A percentile compares a stretch with the other conserved stretches of the same genome.
Conservation (phyloP, 2,329 filamentous ascomycete genomes). For the Dothideomycetidae sp. region DNA sequence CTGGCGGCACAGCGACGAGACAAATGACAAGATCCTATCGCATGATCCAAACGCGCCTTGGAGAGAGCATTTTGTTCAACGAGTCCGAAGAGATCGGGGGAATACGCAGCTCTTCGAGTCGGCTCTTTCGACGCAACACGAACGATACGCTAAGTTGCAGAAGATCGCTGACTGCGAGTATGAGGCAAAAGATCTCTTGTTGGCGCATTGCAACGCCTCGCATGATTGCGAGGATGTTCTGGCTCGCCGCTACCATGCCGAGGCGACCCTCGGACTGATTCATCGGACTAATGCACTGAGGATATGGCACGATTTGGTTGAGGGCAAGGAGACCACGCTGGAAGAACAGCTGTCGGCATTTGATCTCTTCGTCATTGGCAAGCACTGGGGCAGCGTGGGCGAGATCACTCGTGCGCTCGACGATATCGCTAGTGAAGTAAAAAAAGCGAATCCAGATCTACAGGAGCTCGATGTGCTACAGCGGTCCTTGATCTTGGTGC, state of each 20-base stretch:
- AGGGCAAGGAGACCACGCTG: slow-evolving; percentile 42
- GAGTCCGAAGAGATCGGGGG: slow-evolving; percentile 22
- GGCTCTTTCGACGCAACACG: slow-evolving; percentile 56
- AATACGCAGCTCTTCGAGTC: slow-evolving; percentile 39
- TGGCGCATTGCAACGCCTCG: slow-evolving; percentile 47
- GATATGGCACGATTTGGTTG: slow-evolving; percentile 52
- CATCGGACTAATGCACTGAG: slow-evolving; percentile 67
- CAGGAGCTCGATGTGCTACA: slow-evolving; percentile 45
- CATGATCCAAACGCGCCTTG: slow-evolving; percentile 36
- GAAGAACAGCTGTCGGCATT: slow-evolving; percentile 69
- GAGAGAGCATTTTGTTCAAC: slow-evolving; percentile 41
- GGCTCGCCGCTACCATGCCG: slow-evolving; percentile 64
- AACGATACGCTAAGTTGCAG: slow-evolving; percentile 55
- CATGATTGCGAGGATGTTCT: slow-evolving; percentile 57
- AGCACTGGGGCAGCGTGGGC: slow-evolving; percentile 52
- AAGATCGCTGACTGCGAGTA: slow-evolving; percentile 56
- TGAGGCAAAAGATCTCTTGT: slow-evolving; percentile 74
- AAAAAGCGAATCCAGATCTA: slow-evolving; percentile 38
- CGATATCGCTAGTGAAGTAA: slow-evolving; percentile 44
- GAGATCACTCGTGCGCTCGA: slow-evolving; percentile 51
- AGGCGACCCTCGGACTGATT: slow-evolving; percentile 60
- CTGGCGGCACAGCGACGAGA: slow-evolving; percentile 57
- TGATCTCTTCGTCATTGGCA: slow-evolving; percentile 73
- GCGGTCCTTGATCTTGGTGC: slow-evolving; percentile 53
- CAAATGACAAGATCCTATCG: slow-evolving; percentile 39